These are phyloP conservation scores for Podospora tetraspora DNA, from an alignment of 495 filamentous ascomycete species.

Conservation along the genomic window DNA sequence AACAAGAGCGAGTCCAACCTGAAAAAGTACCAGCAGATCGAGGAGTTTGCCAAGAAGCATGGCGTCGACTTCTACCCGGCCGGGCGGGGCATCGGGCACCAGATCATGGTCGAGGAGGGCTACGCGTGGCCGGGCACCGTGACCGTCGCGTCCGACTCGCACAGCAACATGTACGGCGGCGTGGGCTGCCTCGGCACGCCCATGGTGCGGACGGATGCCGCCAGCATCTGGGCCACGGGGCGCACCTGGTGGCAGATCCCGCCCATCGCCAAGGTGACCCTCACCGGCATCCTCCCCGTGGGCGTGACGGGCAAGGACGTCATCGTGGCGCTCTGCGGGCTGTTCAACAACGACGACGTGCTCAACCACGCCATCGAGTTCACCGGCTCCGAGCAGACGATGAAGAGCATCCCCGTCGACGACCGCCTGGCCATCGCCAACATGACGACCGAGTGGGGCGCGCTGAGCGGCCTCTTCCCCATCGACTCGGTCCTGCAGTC, in stretches of 20 bases:
- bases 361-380: slow-evolving; percentile 94
- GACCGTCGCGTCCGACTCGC: slow-evolving; percentile 74
- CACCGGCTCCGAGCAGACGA: slow-evolving; percentile 69
- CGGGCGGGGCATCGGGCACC: slow-evolving; percentile 54
- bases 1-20: slow-evolving; percentile 80
- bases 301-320: slow-evolving; percentile 96
- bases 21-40: slow-evolving; percentile 79
- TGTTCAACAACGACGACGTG: slow-evolving; percentile 87
- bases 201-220: slow-evolving; percentile 82
- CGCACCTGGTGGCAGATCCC: slow-evolving; percentile 89
- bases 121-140: slow-evolving; percentile 75
- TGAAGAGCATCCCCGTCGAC: slow-evolving; percentile 69
- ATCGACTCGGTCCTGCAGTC: slow-evolving; percentile 65
- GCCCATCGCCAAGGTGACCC: slow-evolving; percentile 71
- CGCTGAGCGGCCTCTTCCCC: slow-evolving; percentile 70
- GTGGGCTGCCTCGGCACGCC: slow-evolving; percentile 70
- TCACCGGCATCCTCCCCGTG: slow-evolving; percentile 66
- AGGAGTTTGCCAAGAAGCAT: slow-evolving; percentile 77
- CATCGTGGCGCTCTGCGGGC: slow-evolving; percentile 80
- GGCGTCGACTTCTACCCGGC: slow-evolving; percentile 81
- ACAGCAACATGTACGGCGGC: slow-evolving; percentile 90
- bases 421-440: slow-evolving; percentile 81
- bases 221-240: slow-evolving; percentile 80
- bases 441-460: slow-evolving; percentile 97
- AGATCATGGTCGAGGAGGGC: slow-evolving; percentile 39